A percentile compares a stretch with the other conserved stretches of the same genome.
Conservation (phyloP, 106 monocot species). For the Chionographis japonica region DNA sequence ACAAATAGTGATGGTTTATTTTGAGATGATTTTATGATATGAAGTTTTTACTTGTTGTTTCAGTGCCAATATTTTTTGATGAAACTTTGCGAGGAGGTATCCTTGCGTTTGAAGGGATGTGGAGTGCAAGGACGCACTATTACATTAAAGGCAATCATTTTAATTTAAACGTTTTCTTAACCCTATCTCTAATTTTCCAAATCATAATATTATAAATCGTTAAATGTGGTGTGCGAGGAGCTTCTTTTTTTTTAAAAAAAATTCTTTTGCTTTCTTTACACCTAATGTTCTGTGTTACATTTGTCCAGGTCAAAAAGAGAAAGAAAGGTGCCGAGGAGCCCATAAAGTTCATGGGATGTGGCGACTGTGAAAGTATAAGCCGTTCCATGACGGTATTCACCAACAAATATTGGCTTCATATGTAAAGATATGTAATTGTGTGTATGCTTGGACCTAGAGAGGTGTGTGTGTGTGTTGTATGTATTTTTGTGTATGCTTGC, state of each 20-base stretch:
- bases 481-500: too few species aligned
- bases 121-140: constrained; percentile 77
- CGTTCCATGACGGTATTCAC: constrained; percentile 66
- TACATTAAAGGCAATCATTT: constrained; percentile 58
- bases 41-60: constrained; percentile 11
- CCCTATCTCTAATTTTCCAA: neutral
- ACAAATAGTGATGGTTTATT: neutral
- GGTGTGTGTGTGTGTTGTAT: too few species aligned
- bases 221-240: neutral
- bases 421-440: too few species aligned
- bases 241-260: neutral
- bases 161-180: neutral
- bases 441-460: too few species aligned
- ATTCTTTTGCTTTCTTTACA: neutral
- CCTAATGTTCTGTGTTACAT: neutral
- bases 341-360: constrained; percentile 92
- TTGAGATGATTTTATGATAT: constrained; percentile 4
- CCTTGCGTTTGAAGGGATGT: constrained; percentile 66
- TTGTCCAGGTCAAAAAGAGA: constrained; percentile 69
- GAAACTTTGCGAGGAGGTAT: constrained; percentile 84
- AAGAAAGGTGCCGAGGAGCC: constrained; percentile 82
- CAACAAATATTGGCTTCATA: neutral
- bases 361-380: constrained; percentile 88
- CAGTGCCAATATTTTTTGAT: constrained; percentile 71
- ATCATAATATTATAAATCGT: neutral